Base-by-base conservation (phyloP, 768 basidiomycete genomes). In the Lactarius psammicola region DNA sequence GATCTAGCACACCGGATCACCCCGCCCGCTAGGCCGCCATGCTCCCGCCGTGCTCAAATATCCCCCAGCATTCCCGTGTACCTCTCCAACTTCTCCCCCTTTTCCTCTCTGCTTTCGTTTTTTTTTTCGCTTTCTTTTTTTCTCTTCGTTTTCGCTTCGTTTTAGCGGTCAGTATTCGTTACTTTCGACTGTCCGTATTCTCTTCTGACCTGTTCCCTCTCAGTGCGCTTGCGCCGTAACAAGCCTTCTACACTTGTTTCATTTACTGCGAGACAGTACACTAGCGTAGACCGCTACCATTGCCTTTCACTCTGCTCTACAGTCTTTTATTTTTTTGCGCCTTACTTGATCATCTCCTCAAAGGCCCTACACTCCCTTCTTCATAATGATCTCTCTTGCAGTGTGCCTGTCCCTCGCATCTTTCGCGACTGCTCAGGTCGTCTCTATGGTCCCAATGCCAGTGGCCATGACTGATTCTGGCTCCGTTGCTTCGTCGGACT, bases 241-340 rank as follows among this genome's bases (percentile, higher is more conserved):
- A 72, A 76, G 78, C 76, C 74, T 63, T 76, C 71, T 78, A 75
- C 75, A 74, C 74, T 72, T 74, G 77, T 79, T 74, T 75, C 72
- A 56, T 71, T 70, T 26, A 74, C 86, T 88, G 85, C 86, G 79
- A 88, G 87, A 82, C 87, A 86, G 85, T 84, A 79, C 67, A 76
- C 76, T 76, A 85, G 87, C 87, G 87, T 89, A 84, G 87, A 89
- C 78, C 87, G 87, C 87, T 86, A 73, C 11, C 66, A 76, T 75
- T 73, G 72, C 73, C 64, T 65, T 75, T 62, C 83, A 82, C 84
- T 81, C 73, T 68, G 74, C 73, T 72, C 73, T 75, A 71, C 60
- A 61, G 62, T 65, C 68, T 60, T 66, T 62, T 64, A 74, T 74
- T 70, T 73, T 71, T 71, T 69, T 74, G 75, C 49, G 69, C 49